Conservation (phyloP, 164 flowering plant genomes). For the Macadamia tetraphylla region DNA sequence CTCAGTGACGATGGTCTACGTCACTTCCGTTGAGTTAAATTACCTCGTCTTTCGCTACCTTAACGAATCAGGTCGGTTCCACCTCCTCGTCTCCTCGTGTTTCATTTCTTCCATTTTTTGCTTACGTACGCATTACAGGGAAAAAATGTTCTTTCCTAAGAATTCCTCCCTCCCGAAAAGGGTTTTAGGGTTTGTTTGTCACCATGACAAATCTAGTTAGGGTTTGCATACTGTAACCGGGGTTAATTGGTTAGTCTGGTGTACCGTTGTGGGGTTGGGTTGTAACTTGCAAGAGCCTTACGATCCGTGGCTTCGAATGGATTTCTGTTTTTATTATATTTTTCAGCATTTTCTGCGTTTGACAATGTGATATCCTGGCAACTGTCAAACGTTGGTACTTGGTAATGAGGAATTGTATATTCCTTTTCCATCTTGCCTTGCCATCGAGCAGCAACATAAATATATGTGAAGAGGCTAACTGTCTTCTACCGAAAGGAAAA, state of each 20-base stretch:
- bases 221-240: neutral
- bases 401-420: too few relatives aligned
- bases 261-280: neutral
- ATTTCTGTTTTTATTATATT: neutral
- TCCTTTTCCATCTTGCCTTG: too few relatives aligned
- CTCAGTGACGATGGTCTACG: constrained; percentile 31
- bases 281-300: neutral
- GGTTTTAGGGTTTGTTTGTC: neutral
- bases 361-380: neutral
- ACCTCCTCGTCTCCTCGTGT: neutral
- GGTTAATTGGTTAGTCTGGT: neutral
- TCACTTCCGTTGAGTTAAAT: constrained; percentile 48
- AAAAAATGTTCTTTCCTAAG: too few relatives aligned
- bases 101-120: neutral
- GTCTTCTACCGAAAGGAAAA: too few relatives aligned
- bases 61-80: constrained; percentile 46
- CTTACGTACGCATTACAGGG: neutral
- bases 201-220: neutral
- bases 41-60: constrained; percentile 60
- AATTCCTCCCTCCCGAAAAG: neutral
- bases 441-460: too few relatives aligned
- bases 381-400: too few relatives aligned
- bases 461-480: too few relatives aligned
- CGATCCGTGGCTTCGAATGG: neutral
- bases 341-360: neutral